Conservation (phyloP, 2,329 filamentous ascomycete species). For the Elsinoe arachidis region DNA sequence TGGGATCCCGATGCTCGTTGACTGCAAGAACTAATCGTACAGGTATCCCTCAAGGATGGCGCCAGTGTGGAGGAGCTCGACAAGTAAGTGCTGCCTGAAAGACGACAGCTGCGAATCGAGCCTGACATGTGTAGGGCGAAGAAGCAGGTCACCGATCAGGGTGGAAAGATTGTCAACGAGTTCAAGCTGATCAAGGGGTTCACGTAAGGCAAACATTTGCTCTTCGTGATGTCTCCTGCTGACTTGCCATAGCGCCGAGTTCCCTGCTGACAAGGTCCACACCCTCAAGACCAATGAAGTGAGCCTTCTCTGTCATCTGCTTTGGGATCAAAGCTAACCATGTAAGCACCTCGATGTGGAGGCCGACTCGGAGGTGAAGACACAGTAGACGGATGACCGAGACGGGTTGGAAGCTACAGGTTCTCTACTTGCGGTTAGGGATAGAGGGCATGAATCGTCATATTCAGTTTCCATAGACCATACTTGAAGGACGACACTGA, state of each 20-base stretch:
- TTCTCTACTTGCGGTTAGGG: too few species aligned
- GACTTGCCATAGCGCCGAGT: slow-evolving; percentile 38
- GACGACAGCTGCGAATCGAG: neutral
- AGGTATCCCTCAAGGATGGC: slow-evolving; percentile 75
- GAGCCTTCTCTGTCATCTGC: neutral
- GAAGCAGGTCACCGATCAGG: slow-evolving; percentile 62
- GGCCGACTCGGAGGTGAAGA: slow-evolving; percentile 59
- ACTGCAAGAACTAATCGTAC: slow-evolving; percentile 10
- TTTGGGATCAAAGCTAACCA: neutral
- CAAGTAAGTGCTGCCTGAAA: slow-evolving; percentile 43
- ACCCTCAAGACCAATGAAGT: slow-evolving; percentile 58
- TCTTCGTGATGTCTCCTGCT: neutral
- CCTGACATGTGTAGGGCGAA: slow-evolving; percentile 54
- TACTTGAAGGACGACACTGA: too few species aligned
- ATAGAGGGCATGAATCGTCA: too few species aligned
- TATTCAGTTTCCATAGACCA: too few species aligned
- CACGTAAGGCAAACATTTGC: slow-evolving; percentile 53
- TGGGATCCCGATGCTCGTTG: slow-evolving; percentile 4
- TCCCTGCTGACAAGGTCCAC: slow-evolving; percentile 49
- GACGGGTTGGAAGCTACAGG: too few species aligned
- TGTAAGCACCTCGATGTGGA: slow-evolving; percentile 64
- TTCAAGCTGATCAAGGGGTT: slow-evolving; percentile 88
- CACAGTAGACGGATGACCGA: slow-evolving; percentile 44
- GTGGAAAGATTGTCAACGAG: slow-evolving; percentile 75
- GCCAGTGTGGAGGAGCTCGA: slow-evolving; percentile 58